Evolutionary conservation across 2,329 filamentous ascomycete species (phyloP).

Genomic region (Rachicladosporium sp.): DNA sequence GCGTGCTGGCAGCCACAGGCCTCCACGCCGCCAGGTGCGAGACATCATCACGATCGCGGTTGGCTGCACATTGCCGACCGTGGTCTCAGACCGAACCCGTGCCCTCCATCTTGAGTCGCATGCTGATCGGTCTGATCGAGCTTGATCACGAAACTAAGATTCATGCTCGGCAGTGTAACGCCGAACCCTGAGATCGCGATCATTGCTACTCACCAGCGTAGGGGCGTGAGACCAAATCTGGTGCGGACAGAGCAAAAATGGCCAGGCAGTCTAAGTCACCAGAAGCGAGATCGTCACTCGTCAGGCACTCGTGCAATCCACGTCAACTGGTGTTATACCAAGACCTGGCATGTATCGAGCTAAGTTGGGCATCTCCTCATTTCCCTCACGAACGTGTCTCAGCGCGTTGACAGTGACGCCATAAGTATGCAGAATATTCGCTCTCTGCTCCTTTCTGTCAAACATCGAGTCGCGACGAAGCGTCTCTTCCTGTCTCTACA

Average conservation of each 20-base stretch:
- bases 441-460: not conserved
- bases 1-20: too few relatives aligned
- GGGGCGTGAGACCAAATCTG: too few relatives aligned
- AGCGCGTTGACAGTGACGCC: conserved; percentile 2
- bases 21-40: too few relatives aligned
- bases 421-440: not conserved
- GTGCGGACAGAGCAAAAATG: not conserved
- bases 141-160: too few relatives aligned
- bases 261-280: not conserved
- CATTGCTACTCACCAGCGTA: too few relatives aligned
- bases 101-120: too few relatives aligned
- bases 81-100: too few relatives aligned
- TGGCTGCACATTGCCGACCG: too few relatives aligned
- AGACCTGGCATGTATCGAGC: conserved; percentile 1
- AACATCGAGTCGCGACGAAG: not conserved
- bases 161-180: too few relatives aligned
- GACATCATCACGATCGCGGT: too few relatives aligned
- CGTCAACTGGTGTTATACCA: conserved; percentile 1
- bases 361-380: conserved; percentile 1
- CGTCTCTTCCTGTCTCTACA: not conserved
- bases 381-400: conserved; percentile 4
- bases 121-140: too few relatives aligned
- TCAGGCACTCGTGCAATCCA: not conserved
- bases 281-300: not conserved
- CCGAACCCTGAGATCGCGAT: too few relatives aligned